A percentile compares a stretch with the other conserved stretches of the same genome.
phyloP scores from a whole-genome alignment of 495 filamentous ascomycete genomes.

The Thermochaetoides thermophila region DNA sequence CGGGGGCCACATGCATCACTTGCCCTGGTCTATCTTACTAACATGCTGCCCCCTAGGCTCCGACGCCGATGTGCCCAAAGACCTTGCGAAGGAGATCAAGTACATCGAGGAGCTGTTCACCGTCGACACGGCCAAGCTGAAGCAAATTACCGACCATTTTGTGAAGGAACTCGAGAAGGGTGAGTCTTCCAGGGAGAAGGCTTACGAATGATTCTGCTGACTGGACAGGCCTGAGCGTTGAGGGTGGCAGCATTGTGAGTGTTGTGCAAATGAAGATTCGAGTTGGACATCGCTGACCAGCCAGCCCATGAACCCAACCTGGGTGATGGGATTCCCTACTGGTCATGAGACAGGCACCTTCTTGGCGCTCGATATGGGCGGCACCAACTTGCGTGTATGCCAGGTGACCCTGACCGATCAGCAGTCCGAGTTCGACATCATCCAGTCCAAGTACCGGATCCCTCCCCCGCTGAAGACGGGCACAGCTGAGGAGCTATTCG shows the following conservation, averaged over 20 bases:
- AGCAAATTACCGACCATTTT: constrained; percentile 80
- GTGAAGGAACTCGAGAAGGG: constrained; percentile 77
- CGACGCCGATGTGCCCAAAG: constrained; percentile 56
- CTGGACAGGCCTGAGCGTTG: constrained; percentile 61
- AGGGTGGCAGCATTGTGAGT: constrained; percentile 89
- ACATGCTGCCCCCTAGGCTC: no score
- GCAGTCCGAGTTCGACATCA: constrained; percentile 95
- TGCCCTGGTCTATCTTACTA: no score
- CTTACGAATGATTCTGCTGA: constrained; percentile 2
- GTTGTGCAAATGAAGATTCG: constrained; percentile 4
- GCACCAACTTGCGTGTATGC: constrained; percentile 95
- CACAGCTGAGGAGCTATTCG: constrained; percentile 84
- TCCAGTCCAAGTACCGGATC: constrained; percentile 96
- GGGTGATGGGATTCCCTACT: constrained; percentile 88
- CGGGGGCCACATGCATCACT: no score
- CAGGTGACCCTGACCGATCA: constrained; percentile 82
- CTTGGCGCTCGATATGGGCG: constrained; percentile 93
- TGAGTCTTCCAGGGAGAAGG: constrained; percentile 15
- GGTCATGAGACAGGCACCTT: constrained; percentile 83
- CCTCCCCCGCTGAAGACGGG: constrained; percentile 91
- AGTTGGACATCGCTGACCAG: constrained; percentile 4
- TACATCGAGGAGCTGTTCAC: constrained; percentile 76
- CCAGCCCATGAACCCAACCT: constrained; percentile 97
- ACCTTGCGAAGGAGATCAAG: constrained; percentile 72
- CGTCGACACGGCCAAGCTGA: constrained; percentile 63